Evolutionary conservation across 345 rosid species (phyloP).

Genomic region (Microthlaspi erraticum): DNA sequence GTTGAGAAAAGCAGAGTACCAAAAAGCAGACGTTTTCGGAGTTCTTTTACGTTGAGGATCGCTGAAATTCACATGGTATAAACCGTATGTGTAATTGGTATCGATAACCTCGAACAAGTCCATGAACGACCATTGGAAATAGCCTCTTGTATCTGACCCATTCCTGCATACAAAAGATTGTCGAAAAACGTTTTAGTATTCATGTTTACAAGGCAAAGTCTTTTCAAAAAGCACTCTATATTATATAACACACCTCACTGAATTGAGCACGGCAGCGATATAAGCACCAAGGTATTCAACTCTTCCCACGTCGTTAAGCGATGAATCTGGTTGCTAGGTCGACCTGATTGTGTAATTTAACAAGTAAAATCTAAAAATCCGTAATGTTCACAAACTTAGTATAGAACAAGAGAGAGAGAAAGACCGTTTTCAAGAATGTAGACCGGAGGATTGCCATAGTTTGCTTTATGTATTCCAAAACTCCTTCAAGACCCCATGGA

Average conservation of each 20-base stretch:
- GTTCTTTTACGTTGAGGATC: constrained; percentile 50
- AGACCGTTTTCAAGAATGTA: constrained; percentile 53
- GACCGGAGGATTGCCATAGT: constrained; percentile 48
- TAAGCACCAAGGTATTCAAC: constrained; percentile 43
- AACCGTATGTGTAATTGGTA: constrained; percentile 41
- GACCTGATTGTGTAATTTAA: constrained; percentile 35
- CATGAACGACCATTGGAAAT: constrained; percentile 56
- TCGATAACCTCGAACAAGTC: constrained; percentile 46
- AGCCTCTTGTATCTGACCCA: constrained; percentile 55
- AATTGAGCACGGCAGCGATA: constrained; percentile 48
- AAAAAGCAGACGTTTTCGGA: constrained; percentile 52
- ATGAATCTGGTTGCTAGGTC: constrained; percentile 29
- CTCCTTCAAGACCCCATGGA: constrained; percentile 43
- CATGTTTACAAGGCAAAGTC: background rate
- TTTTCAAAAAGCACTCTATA: background rate
- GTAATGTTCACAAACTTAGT: background rate
- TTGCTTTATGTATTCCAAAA: constrained; percentile 46
- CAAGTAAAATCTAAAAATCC: background rate
- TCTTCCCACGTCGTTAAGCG: constrained; percentile 47
- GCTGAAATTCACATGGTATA: constrained; percentile 49
- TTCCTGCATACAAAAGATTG: constrained; percentile 28
- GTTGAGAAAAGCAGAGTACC: constrained; percentile 55
- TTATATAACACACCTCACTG: constrained; percentile 41
- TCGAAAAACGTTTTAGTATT: background rate
- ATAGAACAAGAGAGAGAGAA: background rate